A percentile compares a stretch with the other conserved stretches of the same genome.
These are phyloP conservation scores for Lactuca sativa DNA, from an alignment of 129 eudicot genomes.

Conservation along the genomic window DNA sequence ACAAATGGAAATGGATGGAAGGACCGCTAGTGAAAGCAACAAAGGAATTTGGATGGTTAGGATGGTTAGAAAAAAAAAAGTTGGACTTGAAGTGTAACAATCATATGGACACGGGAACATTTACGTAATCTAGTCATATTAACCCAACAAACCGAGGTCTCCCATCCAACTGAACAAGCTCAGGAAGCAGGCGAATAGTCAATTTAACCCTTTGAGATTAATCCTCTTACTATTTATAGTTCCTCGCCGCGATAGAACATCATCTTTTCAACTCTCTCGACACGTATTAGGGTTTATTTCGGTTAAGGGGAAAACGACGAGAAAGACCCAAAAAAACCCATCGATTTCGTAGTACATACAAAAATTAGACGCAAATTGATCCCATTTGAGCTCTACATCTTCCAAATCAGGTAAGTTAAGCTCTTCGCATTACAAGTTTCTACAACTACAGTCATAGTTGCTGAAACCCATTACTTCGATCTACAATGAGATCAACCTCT, in stretches of 20 bases:
- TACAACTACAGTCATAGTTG: conserved; percentile 1
- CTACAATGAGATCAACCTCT: not conserved
- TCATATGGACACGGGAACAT: no score
- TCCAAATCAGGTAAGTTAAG: conserved; percentile 18
- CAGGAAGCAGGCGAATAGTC: not conserved
- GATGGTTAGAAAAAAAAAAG: no score
- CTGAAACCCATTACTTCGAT: conserved; percentile 5
- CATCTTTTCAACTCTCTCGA: conserved; percentile 20
- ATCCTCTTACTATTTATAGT: not conserved
- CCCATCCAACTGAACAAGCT: not conserved
- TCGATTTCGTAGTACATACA: conserved; percentile 6
- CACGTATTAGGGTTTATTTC: conserved; percentile 38
- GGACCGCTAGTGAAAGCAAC: no score
- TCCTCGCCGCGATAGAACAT: not conserved
- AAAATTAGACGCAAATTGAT: conserved; percentile 15
- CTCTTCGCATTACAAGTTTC: conserved; percentile 15
- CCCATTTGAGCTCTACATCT: conserved; percentile 11
- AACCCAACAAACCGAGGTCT: not conserved
- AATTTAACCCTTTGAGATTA: not conserved
- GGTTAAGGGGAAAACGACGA: conserved; percentile 12
- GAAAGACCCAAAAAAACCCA: not conserved
- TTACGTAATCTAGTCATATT: no score
- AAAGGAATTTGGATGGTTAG: no score
- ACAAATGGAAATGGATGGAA: no score
- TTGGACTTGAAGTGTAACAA: no score